Base-by-base conservation (phyloP, 2,329 filamentous ascomycete genomes). In the Chalaropsis thielavioides region DNA sequence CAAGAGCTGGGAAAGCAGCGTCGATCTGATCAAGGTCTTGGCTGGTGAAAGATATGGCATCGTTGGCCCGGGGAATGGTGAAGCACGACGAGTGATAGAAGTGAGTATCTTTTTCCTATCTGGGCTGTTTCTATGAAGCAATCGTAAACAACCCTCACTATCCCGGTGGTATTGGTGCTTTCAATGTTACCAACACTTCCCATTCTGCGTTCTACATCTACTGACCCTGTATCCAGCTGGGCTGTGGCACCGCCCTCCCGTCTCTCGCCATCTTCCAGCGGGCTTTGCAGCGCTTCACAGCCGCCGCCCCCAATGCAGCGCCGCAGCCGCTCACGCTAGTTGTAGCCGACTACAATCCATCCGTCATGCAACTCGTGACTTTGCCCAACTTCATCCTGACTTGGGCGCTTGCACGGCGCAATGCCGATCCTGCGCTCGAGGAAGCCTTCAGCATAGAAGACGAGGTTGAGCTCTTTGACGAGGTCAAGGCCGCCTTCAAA, bases 1-100 rank as follows among this genome's bases (percentile, higher is more conserved):
- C 77, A 94, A 94, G 77, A 92, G 87, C 71, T 94, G 89, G 89
- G 89, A 94, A 76, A 92, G 89, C 75, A 90, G 87, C 67, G 79
- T 91, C 63, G 89, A 94, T 72, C 78, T 94, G 19, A 87, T 89
- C 62, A 88, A 85, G 71, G 83, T 87, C n/a, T 73, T 86, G 38
- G 78, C 79, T 0, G 71, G 72, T 2, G 77, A 77, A 31, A 73
- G 75, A 13, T 73, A 76, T 61, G 69, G 75, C 19, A 67, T 72
- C 2, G 69, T 70, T 60, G 68, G 74, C 67, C 70, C 69, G 22
- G 68, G 73, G 11, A 56, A 54, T 4, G 66, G 66, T 6, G 71
- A 72, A 35, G 74, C 77, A 0, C 73, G 77, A 62, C 76, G 77
- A 43, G 71, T 83, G 44, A 76, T 84, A 61, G 82, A 84, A 79